Evolutionary conservation across 305 asterid genomes (phyloP), one percentile per base, ranked within the genome.

Genomic region (Fraxinus sp.): DNA sequence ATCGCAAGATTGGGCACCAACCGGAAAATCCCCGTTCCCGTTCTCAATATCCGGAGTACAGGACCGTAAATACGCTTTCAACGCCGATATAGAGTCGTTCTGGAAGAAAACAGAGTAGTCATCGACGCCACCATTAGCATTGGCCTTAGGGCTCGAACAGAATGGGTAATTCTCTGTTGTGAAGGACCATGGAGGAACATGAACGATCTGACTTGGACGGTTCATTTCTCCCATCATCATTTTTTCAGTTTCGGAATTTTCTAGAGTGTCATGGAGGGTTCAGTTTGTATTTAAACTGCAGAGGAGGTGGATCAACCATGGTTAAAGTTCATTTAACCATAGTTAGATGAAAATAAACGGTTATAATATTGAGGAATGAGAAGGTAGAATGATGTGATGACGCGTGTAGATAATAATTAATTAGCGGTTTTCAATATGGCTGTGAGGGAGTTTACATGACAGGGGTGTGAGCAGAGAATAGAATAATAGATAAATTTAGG

Each of bases 1-100:
- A 82, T 94, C 98, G 84, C 91, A 92, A 1, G 97, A 86, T 91
- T 91, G 94, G 3, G 97, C 91, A 88, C 93, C 97, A 76, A 88
- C 94, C 0, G 93, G 91, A 46, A 89, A 81, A 13, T 91, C 95
- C 2, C 84, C 84, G 37, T 13, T 84, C 80, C 76, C 77, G 82
- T 2, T 80, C 82, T 43, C 87, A 26, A 78, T 55, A 55, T 81
- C 85, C 11, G 82, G 26, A 7, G 83, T 55, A 78, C 90, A 90
- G 1, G 97, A 90, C 14, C 94, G 98, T 14, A 91, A 71, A 87
- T 84, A 94, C 4, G 92, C 92, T 83, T 92, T 95, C 37, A 94
- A 70, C 57, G 93, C 91, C 81, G 89, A 84, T 18, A 93, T 80
- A 62, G 87, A 84, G 74, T 88, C 87, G 62, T 62, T 78, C 36